Evolutionary conservation across 805 yeast species (phyloP).

Genomic region (Crinitomyces ghanaensis): DNA sequence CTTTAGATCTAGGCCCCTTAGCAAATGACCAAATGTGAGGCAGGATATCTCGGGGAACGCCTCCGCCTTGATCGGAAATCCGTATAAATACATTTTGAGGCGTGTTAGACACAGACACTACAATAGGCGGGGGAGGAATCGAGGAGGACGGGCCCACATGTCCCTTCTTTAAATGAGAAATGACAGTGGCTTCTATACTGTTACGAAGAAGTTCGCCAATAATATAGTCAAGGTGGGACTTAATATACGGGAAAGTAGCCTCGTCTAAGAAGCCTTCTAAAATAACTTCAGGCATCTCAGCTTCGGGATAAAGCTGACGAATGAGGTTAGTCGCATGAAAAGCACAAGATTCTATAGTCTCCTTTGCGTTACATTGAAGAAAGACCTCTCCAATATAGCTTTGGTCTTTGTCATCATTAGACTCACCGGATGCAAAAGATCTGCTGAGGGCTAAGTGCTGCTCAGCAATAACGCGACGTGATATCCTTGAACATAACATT

Average conservation of each 20-base stretch:
- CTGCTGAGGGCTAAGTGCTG: constrained; percentile 77
- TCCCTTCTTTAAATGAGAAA: constrained; percentile 27
- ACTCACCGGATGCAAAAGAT: constrained; percentile 40
- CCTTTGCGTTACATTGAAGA: constrained; percentile 62
- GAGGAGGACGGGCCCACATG: constrained; percentile 20
- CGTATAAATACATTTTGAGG: constrained; percentile 60
- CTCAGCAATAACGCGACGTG: constrained; percentile 82
- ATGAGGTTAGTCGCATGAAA: constrained; percentile 41
- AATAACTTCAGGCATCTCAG: constrained; percentile 57
- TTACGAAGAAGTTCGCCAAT: constrained; percentile 83
- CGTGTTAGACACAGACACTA: constrained; percentile 60
- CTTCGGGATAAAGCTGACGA: constrained; percentile 16
- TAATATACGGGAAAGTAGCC: constrained; percentile 67
- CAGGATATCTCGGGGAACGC: constrained; percentile 49
- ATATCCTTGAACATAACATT: constrained; percentile 73
- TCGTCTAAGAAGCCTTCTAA: constrained; percentile 58
- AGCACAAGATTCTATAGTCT: constrained; percentile 49
- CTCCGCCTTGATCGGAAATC: constrained; percentile 87
- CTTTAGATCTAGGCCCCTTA: constrained; percentile 20
- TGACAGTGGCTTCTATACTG: constrained; percentile 70
- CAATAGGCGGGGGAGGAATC: constrained; percentile 40
- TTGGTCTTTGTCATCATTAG: constrained; percentile 27
- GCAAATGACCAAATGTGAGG: constrained; percentile 80
- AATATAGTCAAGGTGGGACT: constrained; percentile 75
- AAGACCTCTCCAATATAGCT: constrained; percentile 62